Base-by-base conservation (phyloP, 768 basidiomycete species). In the Macrolepiota dolichaula region DNA sequence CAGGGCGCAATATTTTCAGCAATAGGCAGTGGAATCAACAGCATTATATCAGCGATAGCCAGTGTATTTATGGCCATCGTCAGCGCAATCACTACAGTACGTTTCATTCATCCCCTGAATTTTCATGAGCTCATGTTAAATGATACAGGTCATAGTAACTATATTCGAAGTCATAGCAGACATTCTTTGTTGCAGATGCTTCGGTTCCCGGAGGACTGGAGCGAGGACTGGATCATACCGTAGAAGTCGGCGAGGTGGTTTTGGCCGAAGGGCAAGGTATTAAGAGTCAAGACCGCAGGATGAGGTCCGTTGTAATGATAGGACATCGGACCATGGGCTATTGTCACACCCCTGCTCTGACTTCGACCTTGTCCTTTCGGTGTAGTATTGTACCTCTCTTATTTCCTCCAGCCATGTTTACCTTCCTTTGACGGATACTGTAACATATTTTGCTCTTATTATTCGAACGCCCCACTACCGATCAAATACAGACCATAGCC, bases 81-180 rank as follows among this genome's bases (percentile, higher is more conserved):
- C 50, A 66, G 77, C 61, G 84, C 72, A 9, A 81, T 91, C 61
- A 85, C 83, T 12, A 78, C 75, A n/a, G 87, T 89, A 65, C 55
- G 83, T 77, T 17, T 13, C 57, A 29, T 29, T 46, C 27, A 32
- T 49, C 22, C 7, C 25, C 12, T 10, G 13, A 10, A 27, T 24
- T 6, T 11, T 49, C 19, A 27, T 49, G 1, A 24, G 24, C 47
- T 49, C 12, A 49, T 13, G 1, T 49, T 5, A 9, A 12, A 49
- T 24, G 9, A 17, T 27, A 29, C 46, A 89, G 88, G 74, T 89
- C 42, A 77, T 88, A 50, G 83, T 87, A 10, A 82, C 85, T 0
- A 88, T 88, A 60, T 83, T 87, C 65, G 78, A 88, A 66, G 68
- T 86, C 40, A 85, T 89, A 59, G 62, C 73, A 52, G 88, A 82